Evolutionary conservation across 345 rosid species (phyloP), one percentile per base, ranked within the genome.

Genomic region (Schrenkiella parvula): DNA sequence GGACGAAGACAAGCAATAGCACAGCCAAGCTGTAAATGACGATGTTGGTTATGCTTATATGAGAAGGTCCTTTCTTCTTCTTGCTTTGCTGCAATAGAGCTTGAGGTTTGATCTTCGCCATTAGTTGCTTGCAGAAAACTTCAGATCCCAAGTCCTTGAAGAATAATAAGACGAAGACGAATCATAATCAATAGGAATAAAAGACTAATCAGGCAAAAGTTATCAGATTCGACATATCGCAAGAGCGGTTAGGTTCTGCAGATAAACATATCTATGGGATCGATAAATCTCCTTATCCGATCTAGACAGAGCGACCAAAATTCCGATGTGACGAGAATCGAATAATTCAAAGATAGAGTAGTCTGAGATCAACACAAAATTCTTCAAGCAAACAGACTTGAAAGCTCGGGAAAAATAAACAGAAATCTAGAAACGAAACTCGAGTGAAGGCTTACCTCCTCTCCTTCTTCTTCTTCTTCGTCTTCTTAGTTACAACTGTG

Each of bases 51-150:
- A 78, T 32, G 72, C 93, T 83, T 10, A 87, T 81, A 50, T 83
- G 86, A 78, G 80, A 68, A 3, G 93, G 88, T 34, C 78, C 88
- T 54, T 86, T 87, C 86, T 87, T 89, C 85, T 82, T 86, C 72
- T 89, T 89, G 84, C 96, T 89, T 80, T 87, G 91, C 53, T 76
- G 82, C 62, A 89, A 57, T 48, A 89, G 72, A 31, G 93, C 93
- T 70, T 86, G 91, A 26, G 96, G 96, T 41, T 89, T 89, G 68
- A 89, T 89, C 85, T 89, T 87, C 70, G 81, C 93, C 96, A 87
- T 86, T 62, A 52, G 22, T 32, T 73, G 58, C 68, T 38, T 2
- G 25, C 15, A 8, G 25, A 42, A 63, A 15, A 18, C 55, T 66
- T 75, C 71, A 74, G 76, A 74, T 71, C 72, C 78, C 25, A 42